A percentile compares a stretch with the other conserved stretches of the same genome.
phyloP scores from a whole-genome alignment of 2,329 filamentous ascomycete genomes.

The Chrysoporthe puriensis region DNA sequence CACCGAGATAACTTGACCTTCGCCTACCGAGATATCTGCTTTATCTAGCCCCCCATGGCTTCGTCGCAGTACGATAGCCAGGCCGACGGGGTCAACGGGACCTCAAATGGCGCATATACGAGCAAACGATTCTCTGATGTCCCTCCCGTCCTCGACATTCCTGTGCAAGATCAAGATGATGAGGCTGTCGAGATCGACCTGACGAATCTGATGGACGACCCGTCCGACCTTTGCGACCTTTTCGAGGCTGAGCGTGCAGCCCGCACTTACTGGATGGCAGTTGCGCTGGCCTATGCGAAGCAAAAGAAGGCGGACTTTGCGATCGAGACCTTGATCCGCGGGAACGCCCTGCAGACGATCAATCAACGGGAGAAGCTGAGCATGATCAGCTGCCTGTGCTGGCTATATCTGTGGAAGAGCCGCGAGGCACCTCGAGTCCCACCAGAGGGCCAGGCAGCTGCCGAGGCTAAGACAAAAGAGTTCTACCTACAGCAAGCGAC shows the following conservation, averaged over 20 bases:
- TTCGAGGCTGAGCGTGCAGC: conserved; percentile 93
- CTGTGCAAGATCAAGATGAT: conserved; percentile 67
- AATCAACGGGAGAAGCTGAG: conserved; percentile 82
- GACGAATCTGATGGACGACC: conserved; percentile 88
- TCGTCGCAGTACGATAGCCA: conserved; percentile 48
- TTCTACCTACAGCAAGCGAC: conserved; percentile 91
- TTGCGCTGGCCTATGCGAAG: conserved; percentile 94
- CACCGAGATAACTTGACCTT: neutral
- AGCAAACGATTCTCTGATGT: conserved; percentile 68
- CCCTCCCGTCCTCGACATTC: conserved; percentile 67
- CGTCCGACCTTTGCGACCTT: conserved; percentile 90
- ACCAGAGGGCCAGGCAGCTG: conserved; percentile 64
- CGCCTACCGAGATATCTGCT: conserved; percentile 27
- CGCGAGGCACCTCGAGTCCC: conserved; percentile 71
- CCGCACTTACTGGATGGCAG: conserved; percentile 97
- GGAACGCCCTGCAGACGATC: conserved; percentile 70
- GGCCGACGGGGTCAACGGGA: conserved; percentile 49
- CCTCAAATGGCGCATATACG: conserved; percentile 40
- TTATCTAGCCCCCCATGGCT: conserved; percentile 46
- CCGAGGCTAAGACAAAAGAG: conserved; percentile 88
- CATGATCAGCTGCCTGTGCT: conserved; percentile 83
- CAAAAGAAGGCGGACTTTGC: conserved; percentile 89
- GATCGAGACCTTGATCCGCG: conserved; percentile 74
- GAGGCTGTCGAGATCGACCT: conserved; percentile 91
- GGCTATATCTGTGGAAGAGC: conserved; percentile 90